phyloP scores from a whole-genome alignment of 352 stramenopile genomes.

The Phytophthora vignae region DNA sequence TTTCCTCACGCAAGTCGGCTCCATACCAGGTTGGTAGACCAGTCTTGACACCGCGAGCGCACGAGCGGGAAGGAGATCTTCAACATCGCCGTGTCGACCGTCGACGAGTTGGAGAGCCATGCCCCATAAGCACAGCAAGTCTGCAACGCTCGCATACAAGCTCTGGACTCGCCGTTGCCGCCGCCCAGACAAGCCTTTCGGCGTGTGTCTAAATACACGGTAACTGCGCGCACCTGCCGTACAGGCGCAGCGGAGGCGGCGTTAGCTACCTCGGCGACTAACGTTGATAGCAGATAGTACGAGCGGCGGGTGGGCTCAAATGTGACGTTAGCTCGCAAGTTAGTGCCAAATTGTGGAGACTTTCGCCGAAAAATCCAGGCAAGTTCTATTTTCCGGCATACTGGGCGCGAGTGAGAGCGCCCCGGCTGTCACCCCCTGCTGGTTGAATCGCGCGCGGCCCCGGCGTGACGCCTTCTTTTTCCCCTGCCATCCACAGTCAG shows the following conservation, averaged over 20 bases:
- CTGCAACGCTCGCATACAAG: not conserved
- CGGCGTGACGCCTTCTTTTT: conserved; percentile 24
- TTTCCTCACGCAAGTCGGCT: conserved; percentile 1
- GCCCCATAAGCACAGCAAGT: not conserved
- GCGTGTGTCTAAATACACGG: not conserved
- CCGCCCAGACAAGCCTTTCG: not conserved
- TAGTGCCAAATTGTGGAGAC: conserved; percentile 9
- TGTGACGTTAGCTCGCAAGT: conserved; percentile 5
- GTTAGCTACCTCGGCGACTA: conserved; percentile 1
- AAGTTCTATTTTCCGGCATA: conserved; percentile 21
- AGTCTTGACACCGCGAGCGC: not conserved
- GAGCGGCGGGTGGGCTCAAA: not conserved
- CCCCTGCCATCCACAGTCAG: conserved; percentile 21
- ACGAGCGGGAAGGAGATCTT: conserved; percentile 6
- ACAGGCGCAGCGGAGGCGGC: not conserved
- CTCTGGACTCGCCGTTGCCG: not conserved
- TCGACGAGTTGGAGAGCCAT: conserved; percentile 1
- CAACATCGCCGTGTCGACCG: not conserved
- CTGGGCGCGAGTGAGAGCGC: conserved; percentile 11
- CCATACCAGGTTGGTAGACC: conserved; percentile 8
- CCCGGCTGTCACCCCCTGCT: conserved; percentile 5
- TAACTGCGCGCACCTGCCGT: not conserved
- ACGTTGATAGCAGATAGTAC: not conserved
- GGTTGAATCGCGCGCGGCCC: conserved; percentile 23
- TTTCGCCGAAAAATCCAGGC: conserved; percentile 27